Percentiles rank a stretch among this genome's conserved stretches.
phyloP scores from a whole-genome alignment of 768 basidiomycete genomes.

The Boletellus emodensis region DNA sequence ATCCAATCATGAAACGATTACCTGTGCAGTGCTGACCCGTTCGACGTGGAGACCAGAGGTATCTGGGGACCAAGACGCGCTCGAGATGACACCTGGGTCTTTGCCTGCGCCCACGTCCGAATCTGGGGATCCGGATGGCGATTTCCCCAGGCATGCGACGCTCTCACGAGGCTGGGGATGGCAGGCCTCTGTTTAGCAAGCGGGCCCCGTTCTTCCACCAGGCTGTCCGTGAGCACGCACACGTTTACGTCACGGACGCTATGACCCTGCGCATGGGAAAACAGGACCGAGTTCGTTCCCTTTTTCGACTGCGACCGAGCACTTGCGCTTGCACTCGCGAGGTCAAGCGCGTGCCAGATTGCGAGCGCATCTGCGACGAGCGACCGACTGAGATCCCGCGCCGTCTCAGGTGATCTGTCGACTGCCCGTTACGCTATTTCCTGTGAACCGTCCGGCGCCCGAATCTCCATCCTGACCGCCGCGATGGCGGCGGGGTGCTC shows the following conservation, averaged over 20 bases:
- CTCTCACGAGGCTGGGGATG: too few relatives aligned
- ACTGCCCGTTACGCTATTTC: not conserved
- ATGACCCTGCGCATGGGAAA: constrained; percentile 11
- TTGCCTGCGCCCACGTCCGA: too few relatives aligned
- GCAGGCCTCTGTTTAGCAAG: too few relatives aligned
- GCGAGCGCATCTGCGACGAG: not conserved
- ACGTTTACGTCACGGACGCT: constrained; percentile 13
- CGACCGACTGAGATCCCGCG: constrained; percentile 11
- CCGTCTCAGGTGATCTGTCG: constrained; percentile 16
- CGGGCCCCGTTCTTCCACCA: constrained; percentile 2
- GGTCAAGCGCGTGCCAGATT: not conserved
- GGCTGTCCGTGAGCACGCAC: not conserved
- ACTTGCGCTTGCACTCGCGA: too few relatives aligned
- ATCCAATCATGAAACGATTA: constrained; percentile 10
- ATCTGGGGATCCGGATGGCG: too few relatives aligned
- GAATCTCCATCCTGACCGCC: constrained; percentile 23
- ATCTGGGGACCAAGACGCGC: constrained; percentile 5
- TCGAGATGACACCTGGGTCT: constrained; percentile 5
- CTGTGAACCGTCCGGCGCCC: not conserved
- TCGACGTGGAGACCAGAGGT: not conserved
- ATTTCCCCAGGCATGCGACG: too few relatives aligned
- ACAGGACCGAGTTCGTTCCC: constrained; percentile 8
- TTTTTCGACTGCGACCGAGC: constrained; percentile 8
- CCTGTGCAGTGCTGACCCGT: not conserved
- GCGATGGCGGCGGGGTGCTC: constrained; percentile 25